phyloP scores from a whole-genome alignment of 2,329 filamentous ascomycete species.

The Hawksworthiomyces lignivorus region DNA sequence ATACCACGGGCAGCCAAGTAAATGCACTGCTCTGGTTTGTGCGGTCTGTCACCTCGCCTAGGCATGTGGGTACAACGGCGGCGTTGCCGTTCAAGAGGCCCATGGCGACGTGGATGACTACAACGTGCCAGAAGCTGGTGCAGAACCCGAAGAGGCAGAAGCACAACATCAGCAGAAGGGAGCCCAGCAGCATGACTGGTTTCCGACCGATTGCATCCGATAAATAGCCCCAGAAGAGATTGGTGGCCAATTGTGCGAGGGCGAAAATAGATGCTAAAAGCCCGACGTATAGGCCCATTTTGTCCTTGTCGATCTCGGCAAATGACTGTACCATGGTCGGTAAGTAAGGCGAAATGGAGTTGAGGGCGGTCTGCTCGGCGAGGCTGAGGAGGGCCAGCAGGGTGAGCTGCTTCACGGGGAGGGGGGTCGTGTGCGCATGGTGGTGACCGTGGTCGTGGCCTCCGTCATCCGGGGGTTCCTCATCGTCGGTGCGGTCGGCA shows the following conservation, averaged over 20 bases:
- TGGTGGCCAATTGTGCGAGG: slow-evolving; percentile 83
- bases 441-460: slow-evolving; percentile 10
- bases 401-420: slow-evolving; percentile 75
- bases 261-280: slow-evolving; percentile 87
- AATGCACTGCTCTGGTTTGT: slow-evolving; percentile 93
- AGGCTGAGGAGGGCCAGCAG: slow-evolving; percentile 83
- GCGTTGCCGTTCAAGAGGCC: slow-evolving; percentile 92
- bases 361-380: slow-evolving; percentile 91
- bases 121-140: slow-evolving; percentile 70
- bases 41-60: slow-evolving; percentile 91
- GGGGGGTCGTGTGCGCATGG: slow-evolving; percentile 46
- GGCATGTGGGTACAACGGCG: slow-evolving; percentile 83
- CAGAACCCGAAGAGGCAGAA: slow-evolving; percentile 87
- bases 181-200: slow-evolving; percentile 74
- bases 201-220: slow-evolving; percentile 75
- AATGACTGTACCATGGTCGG: slow-evolving; percentile 87
- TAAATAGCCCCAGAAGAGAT: slow-evolving; percentile 83
- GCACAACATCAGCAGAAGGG: slow-evolving; percentile 70
- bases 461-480: slow-evolving; percentile 12
- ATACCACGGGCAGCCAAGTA: slow-evolving; percentile 91
- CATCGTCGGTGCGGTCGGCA: slow-evolving; percentile 4
- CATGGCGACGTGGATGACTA: slow-evolving; percentile 83
- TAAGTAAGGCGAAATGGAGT: slow-evolving; percentile 92
- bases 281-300: slow-evolving; percentile 83
- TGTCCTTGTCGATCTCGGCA: slow-evolving; percentile 61